Evolutionary conservation across 164 flowering plant genomes (phyloP).

Genomic region (Dillenia suffruticosa): DNA sequence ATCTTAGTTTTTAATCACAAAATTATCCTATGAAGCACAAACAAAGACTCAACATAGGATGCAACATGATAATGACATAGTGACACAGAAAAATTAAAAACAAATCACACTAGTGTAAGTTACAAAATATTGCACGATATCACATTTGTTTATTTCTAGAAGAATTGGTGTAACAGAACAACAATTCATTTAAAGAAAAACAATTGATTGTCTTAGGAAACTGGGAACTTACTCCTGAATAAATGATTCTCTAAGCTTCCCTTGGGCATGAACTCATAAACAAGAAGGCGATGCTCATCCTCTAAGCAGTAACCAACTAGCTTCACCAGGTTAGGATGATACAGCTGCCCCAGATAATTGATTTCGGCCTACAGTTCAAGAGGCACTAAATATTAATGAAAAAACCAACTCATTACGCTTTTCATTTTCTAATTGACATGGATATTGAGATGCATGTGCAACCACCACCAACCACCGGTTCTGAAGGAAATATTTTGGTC

Average conservation of each 20-base stretch:
- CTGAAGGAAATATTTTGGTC: no score
- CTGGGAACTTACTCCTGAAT: conserved; percentile 59
- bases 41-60: background rate
- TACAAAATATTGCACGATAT: no score
- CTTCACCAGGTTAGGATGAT: conserved; percentile 79
- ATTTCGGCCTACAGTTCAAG: conserved; percentile 59
- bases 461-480: no score
- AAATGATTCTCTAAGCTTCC: conserved; percentile 88
- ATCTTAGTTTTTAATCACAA: background rate
- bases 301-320: conserved; percentile 77
- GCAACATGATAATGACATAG: no score
- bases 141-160: no score
- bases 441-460: no score
- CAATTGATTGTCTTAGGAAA: background rate
- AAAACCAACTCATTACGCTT: background rate
- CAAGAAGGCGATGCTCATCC: conserved; percentile 77
- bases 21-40: background rate
- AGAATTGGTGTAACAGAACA: no score
- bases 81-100: no score
- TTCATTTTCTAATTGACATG: no score
- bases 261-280: conserved; percentile 76
- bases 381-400: background rate
- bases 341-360: conserved; percentile 65
- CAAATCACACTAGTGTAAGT: no score
- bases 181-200: background rate